A percentile compares a stretch with the other conserved stretches of the same genome.
phyloP scores from a whole-genome alignment of 352 stramenopile genomes.

The Pythium myriotylum region DNA sequence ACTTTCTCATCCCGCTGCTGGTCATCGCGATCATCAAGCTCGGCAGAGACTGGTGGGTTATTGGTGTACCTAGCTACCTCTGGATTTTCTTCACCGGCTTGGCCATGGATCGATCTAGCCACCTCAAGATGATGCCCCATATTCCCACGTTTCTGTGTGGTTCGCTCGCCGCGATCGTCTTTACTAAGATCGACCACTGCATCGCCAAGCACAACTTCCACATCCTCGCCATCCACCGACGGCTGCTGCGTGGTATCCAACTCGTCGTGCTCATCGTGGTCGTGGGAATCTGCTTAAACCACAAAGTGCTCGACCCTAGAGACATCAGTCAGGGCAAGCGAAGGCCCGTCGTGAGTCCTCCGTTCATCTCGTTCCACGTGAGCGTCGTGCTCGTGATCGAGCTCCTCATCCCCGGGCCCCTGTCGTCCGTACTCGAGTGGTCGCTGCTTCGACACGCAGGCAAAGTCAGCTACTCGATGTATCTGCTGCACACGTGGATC shows the following conservation, averaged over 20 bases:
- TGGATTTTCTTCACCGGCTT: not conserved
- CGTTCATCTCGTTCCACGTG: constrained; percentile 38
- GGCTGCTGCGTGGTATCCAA: constrained; percentile 30
- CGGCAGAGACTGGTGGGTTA: not conserved
- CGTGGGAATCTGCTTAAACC: constrained; percentile 39
- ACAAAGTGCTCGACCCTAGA: constrained; percentile 33
- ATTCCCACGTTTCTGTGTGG: constrained; percentile 46
- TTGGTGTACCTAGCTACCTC: not conserved
- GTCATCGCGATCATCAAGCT: not conserved
- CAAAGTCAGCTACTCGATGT: constrained; percentile 56
- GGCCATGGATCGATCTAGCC: not conserved
- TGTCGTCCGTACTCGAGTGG: constrained; percentile 46
- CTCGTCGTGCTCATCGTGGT: constrained; percentile 26
- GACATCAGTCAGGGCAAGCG: no score
- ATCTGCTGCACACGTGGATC: constrained; percentile 49
- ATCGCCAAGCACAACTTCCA: constrained; percentile 36
- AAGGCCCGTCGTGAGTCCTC: constrained; percentile 3
- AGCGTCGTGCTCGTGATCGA: constrained; percentile 39
- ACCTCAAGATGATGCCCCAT: constrained; percentile 20
- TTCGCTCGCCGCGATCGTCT: constrained; percentile 45
- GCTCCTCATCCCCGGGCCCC: constrained; percentile 36
- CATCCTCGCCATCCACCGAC: constrained; percentile 25
- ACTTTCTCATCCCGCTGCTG: constrained; percentile 8
- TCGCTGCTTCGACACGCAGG: constrained; percentile 42
- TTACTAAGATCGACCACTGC: constrained; percentile 30